These are phyloP conservation scores for Meredithiella fracta DNA, from an alignment of 2,329 filamentous ascomycete species.

Conservation along the genomic window DNA sequence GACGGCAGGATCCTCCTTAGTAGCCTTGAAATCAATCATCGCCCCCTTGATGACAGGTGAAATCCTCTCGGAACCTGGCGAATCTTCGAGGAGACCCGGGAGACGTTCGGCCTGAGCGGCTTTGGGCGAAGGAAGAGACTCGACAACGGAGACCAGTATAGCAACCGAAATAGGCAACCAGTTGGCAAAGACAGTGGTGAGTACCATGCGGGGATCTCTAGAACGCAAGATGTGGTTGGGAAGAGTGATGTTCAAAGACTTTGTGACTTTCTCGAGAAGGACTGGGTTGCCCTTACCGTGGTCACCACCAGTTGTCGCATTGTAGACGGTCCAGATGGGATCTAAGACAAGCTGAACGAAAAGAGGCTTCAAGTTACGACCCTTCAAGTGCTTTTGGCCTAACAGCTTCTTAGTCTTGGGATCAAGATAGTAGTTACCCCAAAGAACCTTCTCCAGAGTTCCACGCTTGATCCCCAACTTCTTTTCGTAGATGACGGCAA, in stretches of 20 bases:
- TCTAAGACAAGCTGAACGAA: slow-evolving; percentile 95
- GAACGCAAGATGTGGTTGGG: slow-evolving; percentile 72
- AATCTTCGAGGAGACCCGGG: slow-evolving; percentile 60
- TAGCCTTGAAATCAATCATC: slow-evolving; percentile 63
- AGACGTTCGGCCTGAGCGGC: slow-evolving; percentile 65
- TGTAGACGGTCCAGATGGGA: slow-evolving; percentile 89
- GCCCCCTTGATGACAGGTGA: slow-evolving; percentile 55
- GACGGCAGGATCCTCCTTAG: slow-evolving; percentile 59
- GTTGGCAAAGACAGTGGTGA: slow-evolving; percentile 71
- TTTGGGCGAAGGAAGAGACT: slow-evolving; percentile 74
- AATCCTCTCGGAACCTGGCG: slow-evolving; percentile 60
- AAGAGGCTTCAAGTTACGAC: slow-evolving; percentile 80
- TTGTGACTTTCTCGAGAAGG: slow-evolving; percentile 85
- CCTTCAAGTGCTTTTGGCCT: slow-evolving; percentile 81
- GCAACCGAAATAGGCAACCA: slow-evolving; percentile 93
- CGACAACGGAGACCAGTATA: slow-evolving; percentile 80
- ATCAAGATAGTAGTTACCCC: slow-evolving; percentile 93
- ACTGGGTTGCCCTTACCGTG: slow-evolving; percentile 68
- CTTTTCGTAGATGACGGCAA: slow-evolving; percentile 84
- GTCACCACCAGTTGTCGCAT: slow-evolving; percentile 70
- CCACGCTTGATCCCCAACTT: slow-evolving; percentile 88
- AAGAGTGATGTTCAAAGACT: slow-evolving; percentile 70
- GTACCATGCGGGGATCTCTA: slow-evolving; percentile 63
- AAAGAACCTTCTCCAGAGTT: slow-evolving; percentile 80
- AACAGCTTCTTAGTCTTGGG: slow-evolving; percentile 93